Evolutionary conservation across 805 yeast species (phyloP).

Genomic region (Ogataea populi-albae): DNA sequence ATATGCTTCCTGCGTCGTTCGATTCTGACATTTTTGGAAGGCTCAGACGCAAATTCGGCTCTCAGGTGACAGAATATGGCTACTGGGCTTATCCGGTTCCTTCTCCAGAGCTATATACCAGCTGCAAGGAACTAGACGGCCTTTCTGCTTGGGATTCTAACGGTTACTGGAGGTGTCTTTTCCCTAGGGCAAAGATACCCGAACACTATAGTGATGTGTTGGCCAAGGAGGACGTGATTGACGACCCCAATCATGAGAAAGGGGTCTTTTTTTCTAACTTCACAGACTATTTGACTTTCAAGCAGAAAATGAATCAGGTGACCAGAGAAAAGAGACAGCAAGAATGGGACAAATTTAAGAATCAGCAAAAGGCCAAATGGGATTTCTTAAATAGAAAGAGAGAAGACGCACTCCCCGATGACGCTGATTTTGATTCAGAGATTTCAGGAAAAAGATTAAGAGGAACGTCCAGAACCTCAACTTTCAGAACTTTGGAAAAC

Average conservation of each 20-base stretch:
- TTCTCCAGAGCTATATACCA: constrained; percentile 48
- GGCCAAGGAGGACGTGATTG: constrained; percentile 59
- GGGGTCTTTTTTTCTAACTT: constrained; percentile 66
- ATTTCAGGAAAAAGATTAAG: constrained; percentile 21
- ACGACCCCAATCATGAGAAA: constrained; percentile 37
- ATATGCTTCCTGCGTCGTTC: constrained; percentile 3
- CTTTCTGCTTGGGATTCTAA: constrained; percentile 72
- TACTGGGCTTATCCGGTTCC: constrained; percentile 28
- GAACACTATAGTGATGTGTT: constrained; percentile 34
- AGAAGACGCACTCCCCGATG: constrained; percentile 24
- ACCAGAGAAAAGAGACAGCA: constrained; percentile 36
- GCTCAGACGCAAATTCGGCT: constrained; percentile 4
- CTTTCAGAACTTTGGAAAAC: constrained; percentile 37
- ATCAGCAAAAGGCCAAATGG: constrained; percentile 28
- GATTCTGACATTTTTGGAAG: constrained; percentile 6
- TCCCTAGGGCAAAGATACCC: constrained; percentile 52
- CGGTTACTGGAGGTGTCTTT: constrained; percentile 90
- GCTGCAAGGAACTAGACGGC: constrained; percentile 67
- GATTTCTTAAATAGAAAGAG: constrained; percentile 10
- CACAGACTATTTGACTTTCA: constrained; percentile 68
- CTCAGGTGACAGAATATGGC: constrained; percentile 19
- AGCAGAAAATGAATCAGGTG: constrained; percentile 48
- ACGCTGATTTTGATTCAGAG: constrained; percentile 19
- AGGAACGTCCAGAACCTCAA: constrained; percentile 38
- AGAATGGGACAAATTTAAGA: constrained; percentile 24